phyloP scores from a whole-genome alignment of 768 basidiomycete genomes.

The Cantharellus cinnabarinus region DNA sequence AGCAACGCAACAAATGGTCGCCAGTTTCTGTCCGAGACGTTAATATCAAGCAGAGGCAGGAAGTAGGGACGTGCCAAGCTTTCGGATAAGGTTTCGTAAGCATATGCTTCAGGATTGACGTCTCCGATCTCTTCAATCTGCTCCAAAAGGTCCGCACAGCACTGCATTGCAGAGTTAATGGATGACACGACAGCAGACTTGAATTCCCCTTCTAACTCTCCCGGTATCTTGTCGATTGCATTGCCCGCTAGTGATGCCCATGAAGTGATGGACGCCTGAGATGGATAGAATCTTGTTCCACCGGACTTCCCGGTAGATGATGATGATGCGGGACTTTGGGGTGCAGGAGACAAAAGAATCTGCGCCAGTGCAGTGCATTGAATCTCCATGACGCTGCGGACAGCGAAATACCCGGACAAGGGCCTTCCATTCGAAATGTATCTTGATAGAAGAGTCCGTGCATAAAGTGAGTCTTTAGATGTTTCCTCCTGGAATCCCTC shows the following conservation, averaged over 20 bases:
- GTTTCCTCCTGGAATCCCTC: constrained; percentile 21
- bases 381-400: constrained; percentile 75
- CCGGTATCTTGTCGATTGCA: background rate
- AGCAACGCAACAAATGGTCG: constrained; percentile 60
- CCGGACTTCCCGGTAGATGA: background rate
- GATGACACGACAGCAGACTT: constrained; percentile 24
- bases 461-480: constrained; percentile 24
- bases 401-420: constrained; percentile 67
- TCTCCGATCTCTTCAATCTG: constrained; percentile 71
- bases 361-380: constrained; percentile 75
- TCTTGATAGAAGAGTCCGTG: constrained; percentile 25
- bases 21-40: constrained; percentile 45
- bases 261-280: constrained; percentile 66
- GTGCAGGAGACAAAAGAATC: constrained; percentile 25
- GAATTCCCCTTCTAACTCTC: background rate
- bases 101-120: constrained; percentile 66
- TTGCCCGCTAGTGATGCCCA: constrained; percentile 37
- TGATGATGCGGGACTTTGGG: background rate
- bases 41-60: background rate
- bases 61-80: constrained; percentile 36
- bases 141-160: constrained; percentile 52
- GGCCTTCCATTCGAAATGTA: constrained; percentile 61
- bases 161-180: constrained; percentile 44
- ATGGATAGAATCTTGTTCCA: constrained; percentile 23
- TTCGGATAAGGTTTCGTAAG: constrained; percentile 85